Evolutionary conservation across 2,329 filamentous ascomycete species (phyloP), one percentile per base, ranked within the genome.

Genomic region (Cucurbitaria berberidis): DNA sequence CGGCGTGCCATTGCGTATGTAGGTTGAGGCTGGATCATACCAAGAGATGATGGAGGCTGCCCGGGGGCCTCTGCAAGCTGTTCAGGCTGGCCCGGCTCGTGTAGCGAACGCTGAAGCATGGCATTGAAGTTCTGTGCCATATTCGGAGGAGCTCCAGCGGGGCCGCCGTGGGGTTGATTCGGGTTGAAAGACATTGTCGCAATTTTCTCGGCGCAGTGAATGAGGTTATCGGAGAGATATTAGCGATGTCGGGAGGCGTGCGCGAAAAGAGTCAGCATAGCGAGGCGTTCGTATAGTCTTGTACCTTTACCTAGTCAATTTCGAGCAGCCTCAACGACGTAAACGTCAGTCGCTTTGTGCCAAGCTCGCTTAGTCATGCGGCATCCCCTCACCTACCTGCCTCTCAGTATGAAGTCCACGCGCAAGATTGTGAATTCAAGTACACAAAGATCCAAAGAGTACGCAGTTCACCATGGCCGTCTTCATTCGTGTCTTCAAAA

Each of bases 21-120:
- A 22, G 30, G 40, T 44, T 36, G 45, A 34, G 32, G 38, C 40
- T 51, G 9, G 26, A 49, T 30, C 63, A 45, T 54, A 73, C 69
- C 69, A 62, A 68, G 64, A 47, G 64, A 61, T 27, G 60, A 57
- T 15, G 65, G 52, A 16, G 64, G 64, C 27, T 63, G 64, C 24
- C 63, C 62, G 13, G 63, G 61, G 38, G 58, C 60, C 51, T 73
- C 69, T 15, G 45, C 55, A 26, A 57, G 45, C 13, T 60, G 60
- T 18, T 69, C 66, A 26, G 57, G 62, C 32, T 68, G 65, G 9
- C 49, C 57, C 35, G 63, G 69, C 27, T 69, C 62, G 34, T 73
- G 70, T n/a, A 71, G 45, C 18, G 71, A 73, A 55, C 71, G 70
- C 57, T 70, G 67, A 6, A 73, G 63, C 71, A 74, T 74, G 51